Conservation (phyloP, 257 asterid genomes). For the Paraleonurus japonicus region DNA sequence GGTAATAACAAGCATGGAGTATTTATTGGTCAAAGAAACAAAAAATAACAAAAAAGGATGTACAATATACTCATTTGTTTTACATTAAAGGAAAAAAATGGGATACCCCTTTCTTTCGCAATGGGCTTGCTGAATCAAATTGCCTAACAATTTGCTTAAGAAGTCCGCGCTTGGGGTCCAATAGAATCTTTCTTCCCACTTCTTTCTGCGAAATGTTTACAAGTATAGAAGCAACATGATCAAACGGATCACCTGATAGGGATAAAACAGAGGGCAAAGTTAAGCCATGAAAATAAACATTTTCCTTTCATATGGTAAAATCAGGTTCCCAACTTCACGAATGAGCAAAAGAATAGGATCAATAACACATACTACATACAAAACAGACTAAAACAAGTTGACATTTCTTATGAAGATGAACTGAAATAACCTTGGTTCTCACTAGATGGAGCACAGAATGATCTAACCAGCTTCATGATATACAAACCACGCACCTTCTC, state of each 20-base stretch:
- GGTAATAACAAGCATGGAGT: not conserved
- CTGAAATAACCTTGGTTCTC: constrained; percentile 45
- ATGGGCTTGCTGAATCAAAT: constrained; percentile 63
- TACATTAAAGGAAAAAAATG: constrained; percentile 3
- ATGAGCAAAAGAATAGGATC: not conserved
- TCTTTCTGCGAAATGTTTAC: constrained; percentile 84
- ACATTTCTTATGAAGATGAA: not conserved
- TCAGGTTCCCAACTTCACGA: not conserved
- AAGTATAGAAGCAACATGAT: constrained; percentile 90
- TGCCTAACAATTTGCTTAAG: constrained; percentile 87
- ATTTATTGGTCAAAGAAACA: not conserved
- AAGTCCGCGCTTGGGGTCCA: constrained; percentile 89
- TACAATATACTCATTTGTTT: constrained; percentile 36
- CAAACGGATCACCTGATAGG: constrained; percentile 75
- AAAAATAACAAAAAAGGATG: not conserved
- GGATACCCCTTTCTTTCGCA: constrained; percentile 91
- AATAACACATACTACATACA: not conserved
- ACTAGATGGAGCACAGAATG: constrained; percentile 69
- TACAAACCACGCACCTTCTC: constrained; percentile 82
- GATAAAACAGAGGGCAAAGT: constrained; percentile 4
- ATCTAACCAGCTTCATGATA: constrained; percentile 88
- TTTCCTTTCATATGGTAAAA: not conserved
- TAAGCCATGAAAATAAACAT: not conserved
- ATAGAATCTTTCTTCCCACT: constrained; percentile 79
- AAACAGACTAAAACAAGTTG: not conserved